Evolutionary conservation across 345 rosid genomes (phyloP).

Genomic region (Eucalyptus erythrocorys): DNA sequence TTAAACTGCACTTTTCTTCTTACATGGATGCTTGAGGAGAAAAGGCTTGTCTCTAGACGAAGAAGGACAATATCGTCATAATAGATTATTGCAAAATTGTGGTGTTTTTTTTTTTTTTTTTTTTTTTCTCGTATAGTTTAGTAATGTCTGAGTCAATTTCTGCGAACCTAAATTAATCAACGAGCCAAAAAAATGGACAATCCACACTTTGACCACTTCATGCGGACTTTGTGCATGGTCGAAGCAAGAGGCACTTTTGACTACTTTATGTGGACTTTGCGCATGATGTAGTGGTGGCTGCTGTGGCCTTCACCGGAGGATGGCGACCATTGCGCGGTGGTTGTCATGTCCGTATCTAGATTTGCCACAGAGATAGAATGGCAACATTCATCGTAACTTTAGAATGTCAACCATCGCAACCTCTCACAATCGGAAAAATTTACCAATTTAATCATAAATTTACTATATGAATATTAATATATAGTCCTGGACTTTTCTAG

Average conservation of each 20-base stretch:
- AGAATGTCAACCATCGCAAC: not conserved
- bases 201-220: not conserved
- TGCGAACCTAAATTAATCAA: not conserved
- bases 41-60: not conserved
- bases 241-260: not conserved
- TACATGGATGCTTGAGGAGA: not conserved
- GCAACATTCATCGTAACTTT: not conserved
- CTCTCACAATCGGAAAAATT: not conserved
- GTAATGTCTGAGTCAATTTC: not conserved
- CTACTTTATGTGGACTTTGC: not conserved
- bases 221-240: not conserved
- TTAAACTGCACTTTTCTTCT: not conserved
- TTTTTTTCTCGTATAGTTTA: not conserved
- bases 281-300: not conserved
- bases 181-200: not conserved
- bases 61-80: not conserved
- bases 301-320: not conserved
- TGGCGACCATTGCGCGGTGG: not conserved
- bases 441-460: too few relatives aligned
- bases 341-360: not conserved
- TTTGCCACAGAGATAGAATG: not conserved
- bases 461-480: too few relatives aligned
- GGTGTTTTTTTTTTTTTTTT: not conserved
- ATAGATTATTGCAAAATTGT: not conserved
- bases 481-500: too few relatives aligned